phyloP scores from a whole-genome alignment of 1,284 basidiomycete genomes.

The Puccinia coronata region DNA sequence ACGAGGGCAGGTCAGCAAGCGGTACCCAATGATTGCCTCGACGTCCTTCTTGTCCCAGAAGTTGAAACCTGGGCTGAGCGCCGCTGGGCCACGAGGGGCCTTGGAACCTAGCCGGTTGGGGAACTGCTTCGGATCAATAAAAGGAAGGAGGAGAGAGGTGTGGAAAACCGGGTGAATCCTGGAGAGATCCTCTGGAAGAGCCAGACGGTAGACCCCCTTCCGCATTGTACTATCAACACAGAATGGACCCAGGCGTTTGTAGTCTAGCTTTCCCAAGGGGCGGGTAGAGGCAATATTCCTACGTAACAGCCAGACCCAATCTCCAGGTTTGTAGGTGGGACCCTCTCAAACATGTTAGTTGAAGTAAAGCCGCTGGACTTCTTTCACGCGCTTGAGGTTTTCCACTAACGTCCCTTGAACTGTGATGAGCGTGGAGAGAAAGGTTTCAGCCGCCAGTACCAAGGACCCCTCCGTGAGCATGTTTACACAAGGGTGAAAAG shows the following conservation, averaged over 20 bases:
- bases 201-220: neutral
- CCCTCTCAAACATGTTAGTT: neutral
- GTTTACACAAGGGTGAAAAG: slow-evolving; percentile 19
- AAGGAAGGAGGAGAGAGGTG: neutral
- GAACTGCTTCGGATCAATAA: neutral
- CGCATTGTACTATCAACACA: neutral
- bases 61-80: neutral
- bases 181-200: neutral
- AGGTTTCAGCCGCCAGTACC: neutral
- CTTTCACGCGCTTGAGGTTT: neutral
- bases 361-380: neutral
- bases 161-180: neutral
- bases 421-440: neutral
- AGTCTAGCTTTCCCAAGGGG: slow-evolving; percentile 16
- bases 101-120: neutral
- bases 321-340: neutral
- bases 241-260: slow-evolving; percentile 6
- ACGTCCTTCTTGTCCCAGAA: neutral
- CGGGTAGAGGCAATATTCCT: neutral
- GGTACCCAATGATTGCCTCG: neutral
- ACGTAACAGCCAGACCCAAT: slow-evolving; percentile 12
- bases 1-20: neutral
- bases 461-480: neutral
- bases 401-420: neutral
- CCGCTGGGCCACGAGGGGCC: neutral